These are phyloP conservation scores for Aureobasidium pullulans DNA, from an alignment of 2,329 filamentous ascomycete genomes.

Conservation along the genomic window DNA sequence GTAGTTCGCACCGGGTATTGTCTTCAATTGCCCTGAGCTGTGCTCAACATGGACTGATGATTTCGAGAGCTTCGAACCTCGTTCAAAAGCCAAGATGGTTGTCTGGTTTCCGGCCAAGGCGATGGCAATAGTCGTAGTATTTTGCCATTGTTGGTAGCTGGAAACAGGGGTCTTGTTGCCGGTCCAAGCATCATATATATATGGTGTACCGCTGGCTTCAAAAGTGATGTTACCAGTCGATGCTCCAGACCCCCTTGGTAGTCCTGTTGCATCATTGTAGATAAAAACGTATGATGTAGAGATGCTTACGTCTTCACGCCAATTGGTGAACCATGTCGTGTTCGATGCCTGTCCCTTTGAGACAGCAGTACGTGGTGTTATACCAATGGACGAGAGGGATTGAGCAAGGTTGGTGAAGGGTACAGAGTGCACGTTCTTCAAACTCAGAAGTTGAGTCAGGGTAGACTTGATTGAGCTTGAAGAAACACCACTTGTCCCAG, in stretches of 20 bases:
- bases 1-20: too few species aligned
- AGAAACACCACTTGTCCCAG: conserved; percentile 19
- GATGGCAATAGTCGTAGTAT: conserved; percentile 28
- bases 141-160: conserved; percentile 26
- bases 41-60: conserved; percentile 10
- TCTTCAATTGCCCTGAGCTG: neutral
- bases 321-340: conserved; percentile 31
- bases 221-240: conserved; percentile 25
- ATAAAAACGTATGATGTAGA: conserved; percentile 33
- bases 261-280: conserved; percentile 33
- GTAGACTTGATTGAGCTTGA: conserved; percentile 17
- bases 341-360: conserved; percentile 15
- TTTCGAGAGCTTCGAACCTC: too few species aligned
- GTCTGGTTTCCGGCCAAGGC: conserved; percentile 34
- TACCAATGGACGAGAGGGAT: conserved; percentile 25
- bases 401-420: conserved; percentile 25
- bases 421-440: conserved; percentile 31
- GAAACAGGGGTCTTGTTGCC: conserved; percentile 29
- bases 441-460: conserved; percentile 21
- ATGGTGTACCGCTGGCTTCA: conserved; percentile 28
- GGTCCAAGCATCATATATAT: conserved; percentile 37
- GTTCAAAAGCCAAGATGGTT: conserved; percentile 32
- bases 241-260: conserved; percentile 23
- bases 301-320: conserved; percentile 26
- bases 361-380: conserved; percentile 27